Percentiles rank a stretch among this genome's conserved stretches.
Evolutionary conservation across 352 stramenopile species (phyloP).

Genomic region (Pythium apleroticum): DNA sequence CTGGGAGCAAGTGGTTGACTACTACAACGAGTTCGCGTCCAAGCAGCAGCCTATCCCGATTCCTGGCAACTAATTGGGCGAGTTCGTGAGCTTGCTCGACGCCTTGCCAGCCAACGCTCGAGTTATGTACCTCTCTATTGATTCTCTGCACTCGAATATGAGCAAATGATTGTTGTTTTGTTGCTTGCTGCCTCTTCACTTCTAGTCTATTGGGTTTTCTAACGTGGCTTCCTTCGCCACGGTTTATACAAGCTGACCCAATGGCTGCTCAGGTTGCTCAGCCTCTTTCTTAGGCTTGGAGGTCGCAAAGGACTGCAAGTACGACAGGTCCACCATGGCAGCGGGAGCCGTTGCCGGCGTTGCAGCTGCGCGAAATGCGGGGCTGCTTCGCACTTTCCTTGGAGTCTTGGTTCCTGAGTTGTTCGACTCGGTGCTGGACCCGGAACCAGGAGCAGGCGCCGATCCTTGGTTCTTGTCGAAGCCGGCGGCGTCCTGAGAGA

Average conservation of each 20-base stretch:
- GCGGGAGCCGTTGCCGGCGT: not conserved
- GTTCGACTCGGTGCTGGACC: not conserved
- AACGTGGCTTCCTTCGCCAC: not conserved
- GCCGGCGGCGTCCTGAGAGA: not conserved
- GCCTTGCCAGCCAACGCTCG: no score
- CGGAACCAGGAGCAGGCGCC: not conserved
- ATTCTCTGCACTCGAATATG: no score
- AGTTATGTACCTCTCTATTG: not conserved
- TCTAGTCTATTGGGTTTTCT: constrained; percentile 7
- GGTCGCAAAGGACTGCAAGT: constrained; percentile 22
- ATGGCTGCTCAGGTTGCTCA: not conserved
- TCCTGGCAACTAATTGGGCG: constrained; percentile 29
- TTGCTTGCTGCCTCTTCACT: not conserved
- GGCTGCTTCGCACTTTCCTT: constrained; percentile 3
- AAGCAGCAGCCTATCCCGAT: constrained; percentile 56
- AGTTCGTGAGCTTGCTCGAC: not conserved
- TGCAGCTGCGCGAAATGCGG: not conserved
- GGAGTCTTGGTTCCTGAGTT: not conserved
- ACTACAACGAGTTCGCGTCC: constrained; percentile 59
- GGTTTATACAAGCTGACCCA: constrained; percentile 13
- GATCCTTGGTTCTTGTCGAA: not conserved
- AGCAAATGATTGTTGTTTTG: no score
- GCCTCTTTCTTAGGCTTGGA: not conserved
- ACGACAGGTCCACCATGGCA: constrained; percentile 23
- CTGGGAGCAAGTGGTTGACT: constrained; percentile 49